Percentiles rank a stretch among this genome's conserved stretches.
Evolutionary conservation across 2,329 filamentous ascomycete species (phyloP).

Genomic region (Exserohilum turcica): DNA sequence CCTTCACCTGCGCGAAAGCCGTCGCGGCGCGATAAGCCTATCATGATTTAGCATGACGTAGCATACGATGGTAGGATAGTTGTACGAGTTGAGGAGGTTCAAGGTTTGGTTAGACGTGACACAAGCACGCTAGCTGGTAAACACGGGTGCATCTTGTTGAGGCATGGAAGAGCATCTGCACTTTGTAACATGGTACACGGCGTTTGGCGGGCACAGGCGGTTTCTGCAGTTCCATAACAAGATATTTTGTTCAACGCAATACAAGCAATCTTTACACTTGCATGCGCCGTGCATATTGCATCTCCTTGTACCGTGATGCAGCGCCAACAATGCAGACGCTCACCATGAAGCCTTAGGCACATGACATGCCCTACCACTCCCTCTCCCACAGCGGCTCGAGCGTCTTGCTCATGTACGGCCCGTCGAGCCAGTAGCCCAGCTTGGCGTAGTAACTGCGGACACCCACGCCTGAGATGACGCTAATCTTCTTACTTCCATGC

Average conservation of each 20-base stretch:
- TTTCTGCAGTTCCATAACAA: slow-evolving; percentile 10
- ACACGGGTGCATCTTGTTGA: background rate
- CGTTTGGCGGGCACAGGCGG: slow-evolving; percentile 18
- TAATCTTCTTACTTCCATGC: slow-evolving; percentile 91
- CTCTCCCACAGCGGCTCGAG: slow-evolving; percentile 44
- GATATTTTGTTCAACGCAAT: slow-evolving; percentile 8
- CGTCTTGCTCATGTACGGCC: slow-evolving; percentile 67
- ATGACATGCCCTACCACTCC: slow-evolving; percentile 26
- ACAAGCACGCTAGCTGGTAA: background rate
- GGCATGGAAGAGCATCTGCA: slow-evolving; percentile 9
- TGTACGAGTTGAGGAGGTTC: background rate
- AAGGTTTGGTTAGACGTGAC: background rate
- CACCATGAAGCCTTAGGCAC: background rate
- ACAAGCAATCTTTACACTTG: slow-evolving; percentile 4
- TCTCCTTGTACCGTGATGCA: background rate
- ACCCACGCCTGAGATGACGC: slow-evolving; percentile 96
- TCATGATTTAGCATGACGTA: slow-evolving; percentile 45
- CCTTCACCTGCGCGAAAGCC: slow-evolving; percentile 81
- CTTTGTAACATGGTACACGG: slow-evolving; percentile 26
- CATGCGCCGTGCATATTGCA: slow-evolving; percentile 1
- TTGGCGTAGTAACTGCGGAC: slow-evolving; percentile 94
- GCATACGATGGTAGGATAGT: background rate
- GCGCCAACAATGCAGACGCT: slow-evolving; percentile 21
- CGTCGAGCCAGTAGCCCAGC: slow-evolving; percentile 91
- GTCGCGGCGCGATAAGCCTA: slow-evolving; percentile 82